Evolutionary conservation across 768 basidiomycete genomes (phyloP), one percentile per base, ranked within the genome.

Genomic region (Saitozyma sp.): DNA sequence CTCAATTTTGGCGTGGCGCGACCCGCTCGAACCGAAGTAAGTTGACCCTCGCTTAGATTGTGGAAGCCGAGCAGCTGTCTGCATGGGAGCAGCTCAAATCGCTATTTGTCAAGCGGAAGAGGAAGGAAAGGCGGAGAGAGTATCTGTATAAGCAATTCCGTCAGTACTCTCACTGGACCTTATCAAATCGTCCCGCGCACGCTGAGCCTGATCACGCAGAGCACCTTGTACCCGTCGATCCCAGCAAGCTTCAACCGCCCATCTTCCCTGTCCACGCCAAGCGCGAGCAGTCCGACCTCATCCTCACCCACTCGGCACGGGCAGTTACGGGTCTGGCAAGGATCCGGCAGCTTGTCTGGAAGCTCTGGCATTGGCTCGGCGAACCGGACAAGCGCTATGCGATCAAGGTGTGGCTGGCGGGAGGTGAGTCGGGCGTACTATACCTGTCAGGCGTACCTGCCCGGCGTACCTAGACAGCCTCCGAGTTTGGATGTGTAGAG

Each of bases 331-430:
- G 80, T 83, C 55, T 80, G 83, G 89, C 88, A 39, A 83, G 85
- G 61, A 66, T 90, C 6, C 85, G 89, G 61, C 88, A 90, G 57
- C 80, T 81, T 2, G 51, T 93, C 10, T 97, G 92, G 92, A 81
- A 83, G 3, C 69, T 93, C 7, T 86, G 90, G 1, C 83, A 80
- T 3, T 82, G 85, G 39, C 76, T 93, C 65, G 83, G 82, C 58
- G 87, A 92, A 69, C 85, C 86, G 8, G 89, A 94, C 68, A 83
- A 89, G 66, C 90, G 90, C 76, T 96, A 91, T 76, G 89, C 91
- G 0, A 82, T 95, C 80, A 95, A 95, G 79, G 88, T 87, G 8
- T 92, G 78, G 9, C 19, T 76, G n/a, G 78, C 70, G 4, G 76
- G 75, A 2, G 72, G 75, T 76, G 56, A 71, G 76, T 57, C 11